Percentiles rank a stretch among this genome's conserved stretches.
These are phyloP conservation scores for Eucalyptus dawsonii DNA, from an alignment of 345 rosid genomes.

Conservation along the genomic window DNA sequence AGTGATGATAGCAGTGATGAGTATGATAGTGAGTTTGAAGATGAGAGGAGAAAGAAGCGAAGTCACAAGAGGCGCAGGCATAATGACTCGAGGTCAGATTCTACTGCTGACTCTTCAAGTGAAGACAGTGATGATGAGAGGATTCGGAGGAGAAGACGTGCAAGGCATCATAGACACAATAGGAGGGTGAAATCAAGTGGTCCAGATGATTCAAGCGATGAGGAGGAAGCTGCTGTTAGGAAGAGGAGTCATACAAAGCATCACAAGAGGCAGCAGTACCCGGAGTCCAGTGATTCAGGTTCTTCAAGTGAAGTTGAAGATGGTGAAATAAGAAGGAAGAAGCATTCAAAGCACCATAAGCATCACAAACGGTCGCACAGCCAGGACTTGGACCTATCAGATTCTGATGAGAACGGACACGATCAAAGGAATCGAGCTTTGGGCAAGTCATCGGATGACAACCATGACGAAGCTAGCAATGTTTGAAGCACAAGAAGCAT, in stretches of 20 bases:
- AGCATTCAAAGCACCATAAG: constrained; percentile 8
- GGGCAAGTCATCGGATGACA: constrained; percentile 27
- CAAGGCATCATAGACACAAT: constrained; percentile 10
- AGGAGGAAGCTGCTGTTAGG: constrained; percentile 11
- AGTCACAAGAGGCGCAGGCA: constrained; percentile 27
- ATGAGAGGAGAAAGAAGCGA: constrained; percentile 34
- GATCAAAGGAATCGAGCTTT: neutral
- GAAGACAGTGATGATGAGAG: constrained; percentile 12
- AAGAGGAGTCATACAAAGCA: constrained; percentile 9
- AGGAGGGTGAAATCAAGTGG: neutral
- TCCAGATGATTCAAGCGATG: constrained; percentile 16
- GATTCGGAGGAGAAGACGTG: constrained; percentile 8
- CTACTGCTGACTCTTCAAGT: constrained; percentile 16
- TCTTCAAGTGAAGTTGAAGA: constrained; percentile 14
- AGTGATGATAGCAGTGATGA: constrained; percentile 28
- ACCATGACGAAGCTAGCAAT: constrained; percentile 3
- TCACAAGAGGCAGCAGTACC: constrained; percentile 14
- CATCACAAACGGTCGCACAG: neutral
- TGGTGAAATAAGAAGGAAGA: constrained; percentile 8
- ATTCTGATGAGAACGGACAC: constrained; percentile 5
- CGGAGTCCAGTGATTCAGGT: constrained; percentile 15
- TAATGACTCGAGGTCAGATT: constrained; percentile 20
- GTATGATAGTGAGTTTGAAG: constrained; percentile 28
- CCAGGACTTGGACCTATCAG: constrained; percentile 2
- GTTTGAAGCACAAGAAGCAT: constrained; percentile 5